Conservation (phyloP, 371 early-diverging fungal genomes). For the Actinomortierella ambigua region DNA sequence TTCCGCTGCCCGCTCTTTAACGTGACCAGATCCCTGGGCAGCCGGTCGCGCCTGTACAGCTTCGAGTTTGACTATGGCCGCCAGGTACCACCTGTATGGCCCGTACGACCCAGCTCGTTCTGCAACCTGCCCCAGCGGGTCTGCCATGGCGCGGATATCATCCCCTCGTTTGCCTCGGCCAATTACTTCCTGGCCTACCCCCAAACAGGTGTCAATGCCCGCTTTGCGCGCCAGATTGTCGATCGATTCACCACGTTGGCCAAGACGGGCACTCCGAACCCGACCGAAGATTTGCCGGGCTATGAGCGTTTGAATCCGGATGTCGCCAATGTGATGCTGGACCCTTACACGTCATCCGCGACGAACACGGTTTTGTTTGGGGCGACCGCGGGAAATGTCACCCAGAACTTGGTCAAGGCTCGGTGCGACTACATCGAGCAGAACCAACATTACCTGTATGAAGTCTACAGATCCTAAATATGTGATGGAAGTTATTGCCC, state of each 20-base stretch:
- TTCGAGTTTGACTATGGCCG: conserved; percentile 8
- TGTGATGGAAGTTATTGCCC: no score
- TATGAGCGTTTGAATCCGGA: no score
- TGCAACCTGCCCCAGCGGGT: neutral
- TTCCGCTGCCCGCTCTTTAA: conserved; percentile 17
- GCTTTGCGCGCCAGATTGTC: conserved; percentile 24
- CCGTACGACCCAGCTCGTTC: neutral
- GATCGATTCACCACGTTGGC: conserved; percentile 1
- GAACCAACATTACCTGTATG: no score
- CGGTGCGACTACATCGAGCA: no score
- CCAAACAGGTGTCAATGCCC: conserved; percentile 27
- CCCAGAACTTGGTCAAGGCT: no score
- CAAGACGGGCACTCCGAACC: conserved; percentile 2
- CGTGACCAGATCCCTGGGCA: conserved; percentile 9
- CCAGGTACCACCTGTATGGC: neutral
- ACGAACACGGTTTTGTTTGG: no score
- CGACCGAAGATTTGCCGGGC: neutral
- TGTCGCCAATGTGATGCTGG: no score
- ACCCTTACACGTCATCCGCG: no score
- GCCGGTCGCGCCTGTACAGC: neutral
- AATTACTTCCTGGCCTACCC: neutral
- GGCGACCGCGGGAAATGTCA: no score
- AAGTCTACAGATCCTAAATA: no score
- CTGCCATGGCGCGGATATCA: conserved; percentile 25
- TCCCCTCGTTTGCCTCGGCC: conserved; percentile 14